Base-by-base conservation (phyloP, 1,284 basidiomycete species). In the Tilletia caries region DNA sequence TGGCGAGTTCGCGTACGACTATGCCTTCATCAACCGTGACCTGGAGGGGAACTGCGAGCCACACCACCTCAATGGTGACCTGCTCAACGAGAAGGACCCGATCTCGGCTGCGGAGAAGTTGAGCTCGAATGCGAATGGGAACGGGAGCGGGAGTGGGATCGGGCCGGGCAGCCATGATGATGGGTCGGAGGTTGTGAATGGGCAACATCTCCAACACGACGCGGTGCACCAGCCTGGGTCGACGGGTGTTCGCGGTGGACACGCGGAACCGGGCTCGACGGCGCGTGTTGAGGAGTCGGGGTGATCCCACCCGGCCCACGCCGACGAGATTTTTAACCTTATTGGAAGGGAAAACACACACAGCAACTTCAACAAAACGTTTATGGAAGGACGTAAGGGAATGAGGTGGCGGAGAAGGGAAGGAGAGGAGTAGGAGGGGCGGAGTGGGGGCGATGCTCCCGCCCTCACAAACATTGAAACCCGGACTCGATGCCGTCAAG, bases 1-100 rank as follows among this genome's bases (percentile, higher is more conserved):
- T 78, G 88, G 89, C 41, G 90, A 93, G 71, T 76, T 68, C 67
- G 79, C 79, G 0, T 80, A 82, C 73, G 80, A 78, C 70, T 79
- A 74, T 44, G 75, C 76, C 13, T 75, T 73, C 66, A 71, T 78
- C 74, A 78, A 79, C 75, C 72, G 77, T 23, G 76, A 77, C 52
- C 67, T 79, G 44, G 78, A 80, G 60, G 76, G 77, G 65, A 78
- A 79, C 72, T 78, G 74, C 73, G 66, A 75, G 27, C 76, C 73
- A 25, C 70, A 48, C 32, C 75, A 75, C 67, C 23, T 46, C 6
- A 65, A 46, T 37, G 73, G 75, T 34, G 70, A 73, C 66, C 71
- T 70, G 48, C 68, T 76, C 58, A 73, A 76, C 43, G 74, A 75
- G 62, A 65, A 76, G 73, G 75, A 76, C 46, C 74, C 74, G 71